phyloP scores from a whole-genome alignment of 176 grass and related monocot genomes.

The Oryza glumipatula region DNA sequence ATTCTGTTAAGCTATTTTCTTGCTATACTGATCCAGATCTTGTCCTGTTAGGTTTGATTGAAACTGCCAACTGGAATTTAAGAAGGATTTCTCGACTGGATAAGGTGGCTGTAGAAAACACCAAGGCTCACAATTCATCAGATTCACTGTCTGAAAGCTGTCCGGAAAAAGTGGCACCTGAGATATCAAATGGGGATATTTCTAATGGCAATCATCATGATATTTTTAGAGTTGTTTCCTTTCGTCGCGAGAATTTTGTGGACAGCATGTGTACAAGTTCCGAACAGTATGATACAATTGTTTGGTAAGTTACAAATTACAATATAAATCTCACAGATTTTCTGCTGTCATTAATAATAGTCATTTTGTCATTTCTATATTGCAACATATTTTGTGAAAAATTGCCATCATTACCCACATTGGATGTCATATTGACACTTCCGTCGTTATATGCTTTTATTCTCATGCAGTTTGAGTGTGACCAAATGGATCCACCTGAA shows the following conservation, averaged over 20 bases:
- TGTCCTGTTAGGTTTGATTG: slow-evolving; percentile 72
- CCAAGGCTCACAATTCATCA: slow-evolving; percentile 28
- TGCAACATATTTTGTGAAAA: neutral
- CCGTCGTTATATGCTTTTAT: slow-evolving; percentile 28
- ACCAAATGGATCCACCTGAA: slow-evolving; percentile 99
- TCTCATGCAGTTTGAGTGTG: slow-evolving; percentile 89
- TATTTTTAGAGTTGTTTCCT: slow-evolving; percentile 62
- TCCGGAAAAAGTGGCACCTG: slow-evolving; percentile 28
- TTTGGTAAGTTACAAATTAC: slow-evolving; percentile 84
- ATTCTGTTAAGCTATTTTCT: neutral
- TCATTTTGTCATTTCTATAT: neutral
- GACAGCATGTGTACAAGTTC: slow-evolving; percentile 50
- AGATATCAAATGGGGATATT: slow-evolving; percentile 44
- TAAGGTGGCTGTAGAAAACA: slow-evolving; percentile 35
- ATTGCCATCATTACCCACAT: slow-evolving; percentile 4
- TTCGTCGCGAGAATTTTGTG: slow-evolving; percentile 83
- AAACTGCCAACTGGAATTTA: slow-evolving; percentile 82
- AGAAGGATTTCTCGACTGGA: slow-evolving; percentile 48
- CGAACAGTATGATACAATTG: slow-evolving; percentile 84
- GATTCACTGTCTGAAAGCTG: slow-evolving; percentile 19
- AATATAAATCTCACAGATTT: neutral
- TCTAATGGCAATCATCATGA: slow-evolving; percentile 31
- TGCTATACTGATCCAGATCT: slow-evolving; percentile 9
- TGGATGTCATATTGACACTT: slow-evolving; percentile 1
- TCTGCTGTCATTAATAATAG: slow-evolving; percentile 10